These are phyloP conservation scores for Glycine tomentella DNA, from an alignment of 306 rosid genomes.

Conservation along the genomic window DNA sequence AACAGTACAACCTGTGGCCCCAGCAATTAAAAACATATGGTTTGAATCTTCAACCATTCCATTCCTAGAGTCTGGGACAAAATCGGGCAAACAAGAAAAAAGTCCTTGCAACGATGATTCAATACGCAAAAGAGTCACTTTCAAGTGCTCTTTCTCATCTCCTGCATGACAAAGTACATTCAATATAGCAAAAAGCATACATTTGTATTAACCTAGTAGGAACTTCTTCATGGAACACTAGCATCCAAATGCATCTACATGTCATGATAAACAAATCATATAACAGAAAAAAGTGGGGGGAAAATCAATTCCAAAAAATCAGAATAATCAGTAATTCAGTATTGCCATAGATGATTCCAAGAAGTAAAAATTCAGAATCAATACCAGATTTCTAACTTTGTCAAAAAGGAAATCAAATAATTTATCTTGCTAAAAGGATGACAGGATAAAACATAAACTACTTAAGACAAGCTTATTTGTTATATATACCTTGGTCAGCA, in stretches of 20 bases:
- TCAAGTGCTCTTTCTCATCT: conserved; percentile 95
- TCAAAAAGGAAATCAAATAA: conserved; percentile 36
- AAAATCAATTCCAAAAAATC: too few species aligned
- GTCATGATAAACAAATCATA: conserved; percentile 16
- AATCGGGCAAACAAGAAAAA: conserved; percentile 96
- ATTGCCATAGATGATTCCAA: not conserved
- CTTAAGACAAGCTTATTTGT: conserved; percentile 32
- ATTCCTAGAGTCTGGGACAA: conserved; percentile 73
- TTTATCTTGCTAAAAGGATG: conserved; percentile 30
- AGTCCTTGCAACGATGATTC: conserved; percentile 97
- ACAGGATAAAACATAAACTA: conserved; percentile 6
- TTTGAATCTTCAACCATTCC: conserved; percentile 65
- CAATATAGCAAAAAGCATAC: conserved; percentile 21
- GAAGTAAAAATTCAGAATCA: conserved; percentile 8
- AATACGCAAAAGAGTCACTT: conserved; percentile 96
- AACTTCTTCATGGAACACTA: conserved; percentile 26
- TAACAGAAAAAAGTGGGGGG: not conserved
- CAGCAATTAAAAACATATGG: conserved; percentile 82
- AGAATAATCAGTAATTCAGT: too few species aligned
- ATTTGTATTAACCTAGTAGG: conserved; percentile 3
- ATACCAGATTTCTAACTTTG: conserved; percentile 15
- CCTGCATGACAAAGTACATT: conserved; percentile 63
- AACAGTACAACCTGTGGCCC: conserved; percentile 89
- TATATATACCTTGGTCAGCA: conserved; percentile 83
- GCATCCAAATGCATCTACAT: conserved; percentile 6